These are phyloP conservation scores for Amanita rimosa DNA, from an alignment of 768 basidiomycete genomes.

Conservation along the genomic window DNA sequence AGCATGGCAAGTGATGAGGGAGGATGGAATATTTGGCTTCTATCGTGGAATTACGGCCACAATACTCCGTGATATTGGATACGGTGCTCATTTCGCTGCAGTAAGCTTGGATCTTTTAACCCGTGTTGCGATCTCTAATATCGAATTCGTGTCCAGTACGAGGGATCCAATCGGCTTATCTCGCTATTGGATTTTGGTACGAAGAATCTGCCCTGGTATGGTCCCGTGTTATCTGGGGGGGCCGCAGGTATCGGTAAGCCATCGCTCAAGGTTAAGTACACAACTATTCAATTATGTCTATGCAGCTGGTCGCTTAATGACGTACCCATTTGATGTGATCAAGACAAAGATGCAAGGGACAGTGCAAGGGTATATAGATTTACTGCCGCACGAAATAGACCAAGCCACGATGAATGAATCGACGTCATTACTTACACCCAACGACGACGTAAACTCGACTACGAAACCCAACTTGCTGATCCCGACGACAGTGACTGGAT, in stretches of 20 bases:
- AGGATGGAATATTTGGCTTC: conserved; percentile 50
- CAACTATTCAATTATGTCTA: background rate
- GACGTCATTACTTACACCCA: no score
- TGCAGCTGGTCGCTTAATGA: conserved; percentile 60
- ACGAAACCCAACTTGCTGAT: no score
- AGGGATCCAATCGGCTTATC: conserved; percentile 49
- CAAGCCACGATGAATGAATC: no score
- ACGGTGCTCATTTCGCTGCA: conserved; percentile 77
- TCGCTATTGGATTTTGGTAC: conserved; percentile 16
- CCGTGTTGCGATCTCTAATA: background rate
- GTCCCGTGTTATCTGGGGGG: conserved; percentile 63
- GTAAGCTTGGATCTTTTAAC: conserved; percentile 27
- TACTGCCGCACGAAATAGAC: no score
- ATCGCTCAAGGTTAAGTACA: background rate
- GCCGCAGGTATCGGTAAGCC: conserved; percentile 51
- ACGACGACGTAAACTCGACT: no score
- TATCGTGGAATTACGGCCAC: conserved; percentile 73
- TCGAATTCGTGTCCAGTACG: conserved; percentile 30
- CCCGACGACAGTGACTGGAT: no score
- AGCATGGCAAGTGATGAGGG: conserved; percentile 40
- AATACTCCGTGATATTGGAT: conserved; percentile 67
- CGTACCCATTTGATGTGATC: conserved; percentile 84
- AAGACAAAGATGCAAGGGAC: conserved; percentile 79
- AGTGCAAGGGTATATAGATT: no score
- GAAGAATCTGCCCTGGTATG: conserved; percentile 34